These are phyloP conservation scores for Simplicillium aogashimaense DNA, from an alignment of 2,329 filamentous ascomycete species.

Conservation along the genomic window DNA sequence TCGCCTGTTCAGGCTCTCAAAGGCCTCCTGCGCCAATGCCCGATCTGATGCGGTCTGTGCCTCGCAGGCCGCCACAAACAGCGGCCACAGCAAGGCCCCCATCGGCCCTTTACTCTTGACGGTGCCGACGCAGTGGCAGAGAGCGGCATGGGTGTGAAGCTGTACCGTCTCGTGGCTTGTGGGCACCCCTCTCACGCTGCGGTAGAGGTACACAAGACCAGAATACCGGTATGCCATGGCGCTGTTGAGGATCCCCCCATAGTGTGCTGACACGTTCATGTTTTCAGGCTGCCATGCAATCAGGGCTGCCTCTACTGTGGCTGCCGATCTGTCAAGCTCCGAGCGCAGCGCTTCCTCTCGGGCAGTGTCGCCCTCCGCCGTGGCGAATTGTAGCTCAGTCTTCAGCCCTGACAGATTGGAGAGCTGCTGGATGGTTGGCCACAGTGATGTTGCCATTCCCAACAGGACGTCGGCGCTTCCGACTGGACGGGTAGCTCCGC, in stretches of 20 bases:
- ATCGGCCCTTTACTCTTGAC: slow-evolving; percentile 48
- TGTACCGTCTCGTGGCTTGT: slow-evolving; percentile 41
- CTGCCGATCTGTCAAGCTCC: slow-evolving; percentile 39
- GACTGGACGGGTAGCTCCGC: slow-evolving; percentile 32
- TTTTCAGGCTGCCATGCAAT: no score
- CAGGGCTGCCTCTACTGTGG: slow-evolving; percentile 41
- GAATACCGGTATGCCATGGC: slow-evolving; percentile 51
- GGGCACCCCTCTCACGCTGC: slow-evolving; percentile 38
- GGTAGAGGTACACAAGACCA: slow-evolving; percentile 47
- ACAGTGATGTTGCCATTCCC: slow-evolving; percentile 51
- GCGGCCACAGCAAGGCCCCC: slow-evolving; percentile 53
- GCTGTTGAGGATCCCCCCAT: slow-evolving; percentile 45
- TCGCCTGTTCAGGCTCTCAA: slow-evolving; percentile 40
- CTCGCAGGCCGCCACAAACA: slow-evolving; percentile 55
- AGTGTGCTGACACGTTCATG: slow-evolving; percentile 28
- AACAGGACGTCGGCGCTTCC: slow-evolving; percentile 48
- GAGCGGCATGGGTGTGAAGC: slow-evolving; percentile 36
- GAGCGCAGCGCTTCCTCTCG: slow-evolving; percentile 37
- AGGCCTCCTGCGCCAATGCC: slow-evolving; percentile 38
- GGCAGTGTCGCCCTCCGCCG: slow-evolving; percentile 27
- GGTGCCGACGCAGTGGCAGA: slow-evolving; percentile 44
- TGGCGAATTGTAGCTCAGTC: slow-evolving; percentile 36
- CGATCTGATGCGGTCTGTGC: slow-evolving; percentile 39
- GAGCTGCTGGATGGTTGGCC: slow-evolving; percentile 53
- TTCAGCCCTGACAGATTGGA: slow-evolving; percentile 45